A percentile compares a stretch with the other conserved stretches of the same genome.
phyloP scores from a whole-genome alignment of 2,329 filamentous ascomycete species.

The Lasiodiplodia sp. region DNA sequence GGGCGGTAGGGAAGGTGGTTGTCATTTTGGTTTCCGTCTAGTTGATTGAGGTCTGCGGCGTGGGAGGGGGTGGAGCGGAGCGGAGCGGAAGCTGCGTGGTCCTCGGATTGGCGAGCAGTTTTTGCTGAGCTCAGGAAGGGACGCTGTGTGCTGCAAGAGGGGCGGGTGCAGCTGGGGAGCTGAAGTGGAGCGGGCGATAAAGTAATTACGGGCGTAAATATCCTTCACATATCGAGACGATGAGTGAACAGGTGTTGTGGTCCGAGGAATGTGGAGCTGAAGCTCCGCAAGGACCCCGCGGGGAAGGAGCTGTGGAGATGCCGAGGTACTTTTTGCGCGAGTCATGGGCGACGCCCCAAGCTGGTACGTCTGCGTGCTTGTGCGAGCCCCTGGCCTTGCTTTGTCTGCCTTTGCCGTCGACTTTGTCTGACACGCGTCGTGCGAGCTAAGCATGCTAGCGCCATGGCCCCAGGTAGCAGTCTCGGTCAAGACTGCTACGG shows the following conservation, averaged over 20 bases:
- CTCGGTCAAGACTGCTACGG: background rate
- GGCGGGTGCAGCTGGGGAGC: background rate
- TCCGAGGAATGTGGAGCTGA: conserved; percentile 16
- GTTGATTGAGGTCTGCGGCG: background rate
- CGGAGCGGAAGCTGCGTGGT: background rate
- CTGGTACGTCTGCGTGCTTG: conserved; percentile 7
- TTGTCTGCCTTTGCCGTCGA: background rate
- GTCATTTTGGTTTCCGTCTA: background rate
- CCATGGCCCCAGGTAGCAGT: background rate
- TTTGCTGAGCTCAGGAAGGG: background rate
- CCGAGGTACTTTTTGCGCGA: conserved; percentile 17
- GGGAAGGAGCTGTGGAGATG: conserved; percentile 6
- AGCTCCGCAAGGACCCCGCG: conserved; percentile 3
- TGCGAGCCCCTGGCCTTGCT: background rate
- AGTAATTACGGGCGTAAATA: background rate
- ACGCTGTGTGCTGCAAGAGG: background rate
- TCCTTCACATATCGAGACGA: background rate
- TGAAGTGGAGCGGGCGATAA: background rate
- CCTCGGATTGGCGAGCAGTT: background rate
- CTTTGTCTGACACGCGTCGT: conserved; percentile 1
- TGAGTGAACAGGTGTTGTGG: background rate
- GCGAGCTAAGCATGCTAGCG: background rate
- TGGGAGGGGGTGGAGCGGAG: conserved; percentile 1
- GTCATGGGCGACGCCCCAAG: background rate
- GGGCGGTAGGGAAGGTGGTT: conserved; percentile 20